Base-by-base conservation (phyloP, 75 land plant genomes). In the Pinus tabuliformis region DNA sequence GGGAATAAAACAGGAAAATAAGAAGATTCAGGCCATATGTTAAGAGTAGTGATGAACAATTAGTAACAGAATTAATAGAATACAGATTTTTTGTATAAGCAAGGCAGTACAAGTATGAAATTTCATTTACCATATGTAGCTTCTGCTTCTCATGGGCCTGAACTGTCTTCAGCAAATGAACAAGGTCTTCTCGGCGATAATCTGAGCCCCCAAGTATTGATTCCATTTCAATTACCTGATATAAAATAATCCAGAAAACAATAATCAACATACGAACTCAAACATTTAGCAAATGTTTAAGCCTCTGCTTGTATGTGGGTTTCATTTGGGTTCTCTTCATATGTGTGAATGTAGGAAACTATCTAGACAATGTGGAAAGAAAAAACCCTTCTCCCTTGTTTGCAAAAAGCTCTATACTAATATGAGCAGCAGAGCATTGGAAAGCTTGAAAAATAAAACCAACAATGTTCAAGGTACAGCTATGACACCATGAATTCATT, bases 121-220 rank as follows among this genome's bases (percentile, higher is more conserved):
- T 33, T 15, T 42, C 3, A 64, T 26, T 72, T 84, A 95, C 98
- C 93, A 95, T 79, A 74, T 88, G 86, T 75, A 95, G 73, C 74
- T 95, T 95, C 77, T 95, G 79, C 78, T 92, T 95, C 60, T 95
- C 98, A 70, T 89, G 93, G 45, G 56, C 81, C 73, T 95, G 98
- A 77, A 95, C 89, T 72, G 85, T 65, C 78, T 86, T 81, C 24
- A 95, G 80, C 56, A 92, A 52, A 26, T 76, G 57, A 58, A 91
- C 91, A 60, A 95, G 81, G 76, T 95, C 97, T 75, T 81, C 80
- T 37, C 97, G 86, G 42, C 70, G 74, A 49, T 78, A 62, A 36
- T 85, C 88, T 28, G 92, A 84, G 16, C 60, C 85, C 54, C 75
- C 30, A 72, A 94, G 78, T 13, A 83, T 66, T 28, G 89, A 81